These are phyloP conservation scores for Xylaria palmicola DNA, from an alignment of 495 filamentous ascomycete genomes.

Conservation along the genomic window DNA sequence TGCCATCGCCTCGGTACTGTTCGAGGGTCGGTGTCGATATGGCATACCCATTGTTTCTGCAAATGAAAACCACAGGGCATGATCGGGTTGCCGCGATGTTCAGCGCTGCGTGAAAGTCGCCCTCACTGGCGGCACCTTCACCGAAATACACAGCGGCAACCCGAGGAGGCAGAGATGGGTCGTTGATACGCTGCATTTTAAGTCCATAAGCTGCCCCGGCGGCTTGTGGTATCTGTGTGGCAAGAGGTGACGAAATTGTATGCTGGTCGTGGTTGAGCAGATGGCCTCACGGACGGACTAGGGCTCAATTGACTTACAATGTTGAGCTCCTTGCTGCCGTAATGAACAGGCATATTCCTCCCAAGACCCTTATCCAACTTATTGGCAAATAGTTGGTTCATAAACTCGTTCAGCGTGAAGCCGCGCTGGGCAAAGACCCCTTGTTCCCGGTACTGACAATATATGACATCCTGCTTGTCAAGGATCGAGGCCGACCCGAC, in stretches of 20 bases:
- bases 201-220: slow-evolving; percentile 91
- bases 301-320: slow-evolving; percentile 55
- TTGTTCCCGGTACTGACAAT: slow-evolving; percentile 92
- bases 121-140: slow-evolving; percentile 95
- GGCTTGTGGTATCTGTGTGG: slow-evolving; percentile 95
- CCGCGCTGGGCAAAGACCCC: slow-evolving; percentile 89
- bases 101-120: slow-evolving; percentile 95
- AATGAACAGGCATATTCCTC: slow-evolving; percentile 98
- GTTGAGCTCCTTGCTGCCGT: slow-evolving; percentile 78
- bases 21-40: slow-evolving; percentile 94
- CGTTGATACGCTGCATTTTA: slow-evolving; percentile 76
- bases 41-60: slow-evolving; percentile 96
- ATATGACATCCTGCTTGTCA: slow-evolving; percentile 80
- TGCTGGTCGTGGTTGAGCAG: slow-evolving; percentile 53
- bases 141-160: slow-evolving; percentile 92
- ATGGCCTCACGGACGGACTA: neutral
- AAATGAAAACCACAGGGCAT: slow-evolving; percentile 91
- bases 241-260: slow-evolving; percentile 89
- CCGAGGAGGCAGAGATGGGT: slow-evolving; percentile 61
- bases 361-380: slow-evolving; percentile 75
- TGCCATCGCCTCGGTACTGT: slow-evolving; percentile 96
- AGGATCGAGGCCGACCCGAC: slow-evolving; percentile 84
- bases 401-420: slow-evolving; percentile 83
- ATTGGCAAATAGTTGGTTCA: slow-evolving; percentile 95
- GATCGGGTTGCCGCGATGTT: slow-evolving; percentile 94